These are phyloP conservation scores for Scleroderma citrinum DNA, from an alignment of 768 basidiomycete species.

Conservation along the genomic window DNA sequence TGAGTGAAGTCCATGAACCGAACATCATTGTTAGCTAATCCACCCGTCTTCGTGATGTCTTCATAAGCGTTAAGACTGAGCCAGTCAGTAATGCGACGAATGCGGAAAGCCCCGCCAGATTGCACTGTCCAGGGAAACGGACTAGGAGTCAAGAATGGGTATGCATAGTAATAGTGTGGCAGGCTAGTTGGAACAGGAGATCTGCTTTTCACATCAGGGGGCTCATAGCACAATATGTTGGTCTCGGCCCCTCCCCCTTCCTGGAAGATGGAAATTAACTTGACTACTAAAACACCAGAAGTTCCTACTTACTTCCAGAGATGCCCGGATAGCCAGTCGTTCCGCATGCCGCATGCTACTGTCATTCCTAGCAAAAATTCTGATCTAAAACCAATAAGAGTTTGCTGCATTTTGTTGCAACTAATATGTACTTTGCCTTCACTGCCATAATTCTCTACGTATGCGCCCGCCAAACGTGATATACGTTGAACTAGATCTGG, in stretches of 20 bases:
- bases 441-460: conserved; percentile 45
- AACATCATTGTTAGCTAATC: conserved; percentile 32
- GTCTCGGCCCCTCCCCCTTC: conserved; percentile 5
- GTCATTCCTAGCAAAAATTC: conserved; percentile 45
- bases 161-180: conserved; percentile 50
- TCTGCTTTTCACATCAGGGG: conserved; percentile 21
- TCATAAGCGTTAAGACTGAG: conserved; percentile 34
- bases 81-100: conserved; percentile 62
- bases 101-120: conserved; percentile 44
- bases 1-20: conserved; percentile 29
- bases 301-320: conserved; percentile 41
- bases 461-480: conserved; percentile 64
- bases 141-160: conserved; percentile 54
- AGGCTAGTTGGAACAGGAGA: conserved; percentile 26
- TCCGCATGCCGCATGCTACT: conserved; percentile 39
- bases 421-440: conserved; percentile 39
- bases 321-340: conserved; percentile 46
- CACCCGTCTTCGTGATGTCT: conserved; percentile 31
- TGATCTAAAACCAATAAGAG: conserved; percentile 37
- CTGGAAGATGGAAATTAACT: conserved; percentile 7
- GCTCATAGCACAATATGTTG: conserved; percentile 26
- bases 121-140: conserved; percentile 44
- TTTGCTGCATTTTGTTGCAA: neutral
- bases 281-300: conserved; percentile 4
- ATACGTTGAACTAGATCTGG: conserved; percentile 51